phyloP scores from a whole-genome alignment of 306 rosid species.

The Cyamopsis tetragonoloba region DNA sequence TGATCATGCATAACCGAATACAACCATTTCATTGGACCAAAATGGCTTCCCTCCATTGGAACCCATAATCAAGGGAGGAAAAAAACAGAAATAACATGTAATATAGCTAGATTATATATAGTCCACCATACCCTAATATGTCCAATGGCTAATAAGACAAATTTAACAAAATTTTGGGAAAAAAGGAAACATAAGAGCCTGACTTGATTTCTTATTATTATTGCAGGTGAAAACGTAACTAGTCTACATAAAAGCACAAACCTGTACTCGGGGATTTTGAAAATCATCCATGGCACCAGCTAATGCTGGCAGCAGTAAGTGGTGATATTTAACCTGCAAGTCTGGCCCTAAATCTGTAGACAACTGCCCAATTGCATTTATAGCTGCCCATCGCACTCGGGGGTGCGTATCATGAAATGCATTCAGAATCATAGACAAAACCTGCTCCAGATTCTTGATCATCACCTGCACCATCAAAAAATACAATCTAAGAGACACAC shows the following conservation, averaged over 20 bases:
- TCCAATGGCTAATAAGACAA: background rate
- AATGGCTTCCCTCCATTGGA: background rate
- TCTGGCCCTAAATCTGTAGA: slow-evolving; percentile 80
- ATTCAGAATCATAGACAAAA: slow-evolving; percentile 58
- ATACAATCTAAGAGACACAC: background rate
- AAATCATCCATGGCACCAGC: slow-evolving; percentile 76
- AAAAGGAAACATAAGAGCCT: background rate
- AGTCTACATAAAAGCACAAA: slow-evolving; percentile 26
- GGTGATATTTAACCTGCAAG: slow-evolving; percentile 56
- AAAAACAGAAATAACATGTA: background rate
- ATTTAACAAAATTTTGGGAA: background rate
- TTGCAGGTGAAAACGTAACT: background rate
- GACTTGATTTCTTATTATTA: background rate
- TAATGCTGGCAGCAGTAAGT: slow-evolving; percentile 55
- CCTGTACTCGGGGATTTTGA: slow-evolving; percentile 78
- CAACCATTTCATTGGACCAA: background rate
- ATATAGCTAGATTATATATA: background rate
- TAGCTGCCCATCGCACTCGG: slow-evolving; percentile 80
- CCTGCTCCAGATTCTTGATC: slow-evolving; percentile 60
- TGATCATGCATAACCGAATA: background rate
- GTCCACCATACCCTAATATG: background rate
- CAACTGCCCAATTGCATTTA: slow-evolving; percentile 72
- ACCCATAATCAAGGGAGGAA: background rate
- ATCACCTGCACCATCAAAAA: slow-evolving; percentile 50
- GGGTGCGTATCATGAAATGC: slow-evolving; percentile 55